phyloP scores from a whole-genome alignment of 2,329 filamentous ascomycete species.

The Coniochaeta sp. region DNA sequence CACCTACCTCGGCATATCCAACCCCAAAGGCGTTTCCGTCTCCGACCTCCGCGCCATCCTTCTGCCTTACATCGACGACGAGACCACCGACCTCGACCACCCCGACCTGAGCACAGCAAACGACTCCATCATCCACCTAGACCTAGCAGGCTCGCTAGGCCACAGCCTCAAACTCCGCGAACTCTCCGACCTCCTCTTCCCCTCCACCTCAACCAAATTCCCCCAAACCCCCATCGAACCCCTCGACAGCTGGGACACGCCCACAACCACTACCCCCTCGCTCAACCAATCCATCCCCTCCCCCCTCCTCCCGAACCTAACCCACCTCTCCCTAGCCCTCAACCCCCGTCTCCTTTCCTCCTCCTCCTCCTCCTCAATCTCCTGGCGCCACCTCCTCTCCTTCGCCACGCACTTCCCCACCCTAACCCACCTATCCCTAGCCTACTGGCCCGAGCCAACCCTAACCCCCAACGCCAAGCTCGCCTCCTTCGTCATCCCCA shows the following conservation, averaged over 20 bases:
- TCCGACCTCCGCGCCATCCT: constrained; percentile 44
- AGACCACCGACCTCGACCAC: constrained; percentile 15
- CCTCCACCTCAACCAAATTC: constrained; percentile 15
- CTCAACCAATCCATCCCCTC: constrained; percentile 26
- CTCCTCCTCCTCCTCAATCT: constrained; percentile 26
- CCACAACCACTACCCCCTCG: constrained; percentile 8
- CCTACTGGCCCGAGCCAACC: constrained; percentile 55
- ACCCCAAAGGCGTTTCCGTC: constrained; percentile 38
- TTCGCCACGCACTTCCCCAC: constrained; percentile 45
- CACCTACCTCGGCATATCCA: constrained; percentile 38
- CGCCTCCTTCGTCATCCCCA: constrained; percentile 38
- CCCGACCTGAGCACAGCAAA: constrained; percentile 26
- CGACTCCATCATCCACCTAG: constrained; percentile 42
- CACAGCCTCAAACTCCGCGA: constrained; percentile 45
- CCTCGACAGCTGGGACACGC: constrained; percentile 54
- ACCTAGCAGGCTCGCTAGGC: constrained; percentile 46
- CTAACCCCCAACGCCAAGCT: constrained; percentile 46
- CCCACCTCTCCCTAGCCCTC: constrained; percentile 53
- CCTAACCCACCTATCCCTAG: constrained; percentile 54
- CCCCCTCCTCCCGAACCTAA: constrained; percentile 47
- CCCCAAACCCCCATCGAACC: constrained; percentile 16
- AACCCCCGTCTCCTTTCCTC: constrained; percentile 28
- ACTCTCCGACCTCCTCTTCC: constrained; percentile 43
- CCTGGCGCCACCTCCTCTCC: constrained; percentile 52
- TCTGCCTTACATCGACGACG: constrained; percentile 20